Conservation (phyloP, 1,284 basidiomycete genomes). For the Xerocomus amazonicus region DNA sequence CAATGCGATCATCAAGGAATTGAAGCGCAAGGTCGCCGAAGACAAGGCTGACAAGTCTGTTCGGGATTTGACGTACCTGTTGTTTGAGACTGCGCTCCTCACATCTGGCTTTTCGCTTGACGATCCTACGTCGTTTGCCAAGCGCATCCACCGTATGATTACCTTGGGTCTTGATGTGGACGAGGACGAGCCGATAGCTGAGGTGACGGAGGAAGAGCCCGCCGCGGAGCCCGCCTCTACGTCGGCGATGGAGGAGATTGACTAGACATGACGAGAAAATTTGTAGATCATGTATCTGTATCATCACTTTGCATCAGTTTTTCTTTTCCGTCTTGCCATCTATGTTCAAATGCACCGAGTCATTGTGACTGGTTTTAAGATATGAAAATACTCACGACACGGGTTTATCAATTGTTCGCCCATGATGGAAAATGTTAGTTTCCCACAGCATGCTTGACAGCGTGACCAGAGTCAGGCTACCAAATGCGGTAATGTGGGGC, state of each 20-base stretch:
- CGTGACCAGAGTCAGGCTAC: slow-evolving; percentile 22
- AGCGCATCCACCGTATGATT: slow-evolving; percentile 98
- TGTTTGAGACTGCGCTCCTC: slow-evolving; percentile 95
- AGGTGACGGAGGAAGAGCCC: slow-evolving; percentile 34
- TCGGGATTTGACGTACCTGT: slow-evolving; percentile 90
- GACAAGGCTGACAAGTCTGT: slow-evolving; percentile 99
- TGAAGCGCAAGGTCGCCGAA: slow-evolving; percentile 91
- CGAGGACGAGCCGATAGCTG: slow-evolving; percentile 52
- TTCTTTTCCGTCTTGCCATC: background rate
- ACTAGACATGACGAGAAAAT: slow-evolving; percentile 42
- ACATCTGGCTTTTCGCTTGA: slow-evolving; percentile 95
- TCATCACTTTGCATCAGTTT: slow-evolving; percentile 26
- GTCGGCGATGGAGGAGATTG: slow-evolving; percentile 85
- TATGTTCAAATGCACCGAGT: no score
- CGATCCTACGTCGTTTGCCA: slow-evolving; percentile 92
- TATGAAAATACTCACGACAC: background rate
- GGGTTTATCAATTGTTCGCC: slow-evolving; percentile 25
- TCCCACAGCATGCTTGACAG: no score
- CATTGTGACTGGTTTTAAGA: no score
- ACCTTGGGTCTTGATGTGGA: slow-evolving; percentile 81
- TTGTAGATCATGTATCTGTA: slow-evolving; percentile 24
- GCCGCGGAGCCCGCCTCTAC: slow-evolving; percentile 55
- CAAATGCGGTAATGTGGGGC: slow-evolving; percentile 19
- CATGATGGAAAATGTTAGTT: background rate
- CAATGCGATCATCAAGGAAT: slow-evolving; percentile 95